Conservation (phyloP, 805 yeast species). For the Hanseniaspora vineae region DNA sequence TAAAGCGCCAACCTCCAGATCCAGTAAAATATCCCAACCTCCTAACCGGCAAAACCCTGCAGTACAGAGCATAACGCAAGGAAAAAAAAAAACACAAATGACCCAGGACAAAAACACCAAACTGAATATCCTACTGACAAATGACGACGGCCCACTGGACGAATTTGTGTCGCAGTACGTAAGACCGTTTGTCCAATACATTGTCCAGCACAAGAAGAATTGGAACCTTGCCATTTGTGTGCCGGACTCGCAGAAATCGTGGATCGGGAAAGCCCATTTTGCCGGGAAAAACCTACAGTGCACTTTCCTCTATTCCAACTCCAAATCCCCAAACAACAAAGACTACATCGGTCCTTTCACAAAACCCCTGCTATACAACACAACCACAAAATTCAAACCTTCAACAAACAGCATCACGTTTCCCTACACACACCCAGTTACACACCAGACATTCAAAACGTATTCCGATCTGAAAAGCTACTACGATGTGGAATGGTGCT, state of each 20-base stretch:
- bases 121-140: conserved; percentile 52
- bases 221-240: conserved; percentile 78
- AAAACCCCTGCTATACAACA: conserved; percentile 29
- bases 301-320: conserved; percentile 42
- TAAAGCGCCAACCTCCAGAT: not conserved
- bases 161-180: conserved; percentile 73
- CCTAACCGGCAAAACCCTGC: not conserved
- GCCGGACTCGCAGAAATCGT: conserved; percentile 74
- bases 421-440: conserved; percentile 7
- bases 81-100: not conserved
- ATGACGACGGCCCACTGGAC: conserved; percentile 93
- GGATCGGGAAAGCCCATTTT: conserved; percentile 97
- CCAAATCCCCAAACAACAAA: conserved; percentile 30
- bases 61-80: not conserved
- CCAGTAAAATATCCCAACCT: too few species aligned
- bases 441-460: not conserved
- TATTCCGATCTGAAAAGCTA: conserved; percentile 13
- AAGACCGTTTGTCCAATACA: conserved; percentile 63
- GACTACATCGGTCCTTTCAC: conserved; percentile 58
- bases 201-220: conserved; percentile 42
- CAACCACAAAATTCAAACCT: conserved; percentile 5
- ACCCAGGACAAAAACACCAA: not conserved
- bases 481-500: conserved; percentile 62
- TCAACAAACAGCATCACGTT: conserved; percentile 23
- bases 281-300: conserved; percentile 58